phyloP scores from a whole-genome alignment of 1,284 basidiomycete genomes.

The Coriolopsis trogii region DNA sequence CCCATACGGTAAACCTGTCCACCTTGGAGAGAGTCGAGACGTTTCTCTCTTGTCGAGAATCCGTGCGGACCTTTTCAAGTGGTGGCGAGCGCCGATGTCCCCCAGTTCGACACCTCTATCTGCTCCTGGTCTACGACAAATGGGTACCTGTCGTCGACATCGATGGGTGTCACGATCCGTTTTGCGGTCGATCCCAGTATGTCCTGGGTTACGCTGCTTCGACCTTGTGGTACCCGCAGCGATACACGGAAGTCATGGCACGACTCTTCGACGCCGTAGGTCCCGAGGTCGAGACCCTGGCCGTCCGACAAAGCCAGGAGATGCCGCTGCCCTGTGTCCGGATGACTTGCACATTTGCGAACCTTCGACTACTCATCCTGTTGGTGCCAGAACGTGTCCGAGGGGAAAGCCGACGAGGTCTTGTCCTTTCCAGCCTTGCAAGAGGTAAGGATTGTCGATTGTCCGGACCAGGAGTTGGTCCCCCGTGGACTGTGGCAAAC shows the following conservation, averaged over 20 bases:
- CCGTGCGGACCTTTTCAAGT: not conserved
- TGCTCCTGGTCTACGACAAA: slow-evolving; percentile 11
- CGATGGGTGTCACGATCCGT: no score
- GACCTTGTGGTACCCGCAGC: no score
- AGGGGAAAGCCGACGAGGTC: no score
- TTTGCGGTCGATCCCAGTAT: no score
- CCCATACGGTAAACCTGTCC: slow-evolving; percentile 8
- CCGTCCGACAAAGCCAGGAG: not conserved
- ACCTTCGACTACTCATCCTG: slow-evolving; percentile 8
- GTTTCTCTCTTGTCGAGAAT: slow-evolving; percentile 3
- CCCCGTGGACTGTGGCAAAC: no score
- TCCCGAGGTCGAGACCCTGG: slow-evolving; percentile 5
- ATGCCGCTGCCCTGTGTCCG: slow-evolving; percentile 3
- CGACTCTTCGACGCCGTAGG: slow-evolving; percentile 3
- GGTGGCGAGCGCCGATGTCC: not conserved
- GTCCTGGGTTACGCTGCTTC: no score
- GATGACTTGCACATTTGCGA: not conserved
- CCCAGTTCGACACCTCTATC: slow-evolving; percentile 12
- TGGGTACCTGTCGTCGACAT: slow-evolving; percentile 1
- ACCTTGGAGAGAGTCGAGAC: not conserved
- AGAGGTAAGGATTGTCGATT: no score
- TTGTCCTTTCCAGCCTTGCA: no score
- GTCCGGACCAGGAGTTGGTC: no score
- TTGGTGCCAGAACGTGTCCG: slow-evolving; percentile 1
- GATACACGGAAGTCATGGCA: not conserved